Base-by-base conservation (phyloP, 140 eudicot genomes). In the Oenanthe javanica region DNA sequence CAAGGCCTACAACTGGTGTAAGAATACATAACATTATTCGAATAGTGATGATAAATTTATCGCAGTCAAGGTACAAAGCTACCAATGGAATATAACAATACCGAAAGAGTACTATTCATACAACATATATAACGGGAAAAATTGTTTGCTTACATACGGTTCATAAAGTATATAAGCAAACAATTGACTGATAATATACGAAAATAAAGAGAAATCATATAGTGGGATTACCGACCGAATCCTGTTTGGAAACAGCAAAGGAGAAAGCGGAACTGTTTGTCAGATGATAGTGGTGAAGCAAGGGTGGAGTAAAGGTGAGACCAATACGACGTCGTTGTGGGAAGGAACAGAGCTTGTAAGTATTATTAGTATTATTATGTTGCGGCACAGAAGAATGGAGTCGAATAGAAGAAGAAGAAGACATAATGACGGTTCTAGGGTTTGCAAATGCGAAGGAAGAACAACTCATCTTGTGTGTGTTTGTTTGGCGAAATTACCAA, bases 211-310 rank as follows among this genome's bases (percentile, higher is more conserved):
- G n/a, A n/a, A n/a, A n/a, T n/a, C n/a, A n/a, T n/a, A n/a, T n/a
- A n/a, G n/a, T n/a, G n/a, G n/a, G n/a, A 19, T 47, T 61, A 16
- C 92, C 82, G 71, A 92, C 97, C 86, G 93, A 88, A 49, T 90
- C 91, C 80, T 92, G 95, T 19, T 84, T 91, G 48, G 93, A 88
- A 36, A 92, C 89, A 61, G 97, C 88, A 75, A 87, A 85, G 0
- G 91, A 79, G 81, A 86, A 74, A 79, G 88, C 57, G 25, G 89
- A 76, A 21, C 89, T 86, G 45, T 78, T 85, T 63, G 83, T 59
- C 1, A 80, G 52, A 45, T 27, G 79, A 4, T 78, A 84, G 27
- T 45, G 82, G 2, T 61, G 87, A 31, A 50, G 77, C 48, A 77
- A 63, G 4, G 75, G 47, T 15, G 82, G 64, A 11, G 87, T 82